A percentile compares a stretch with the other conserved stretches of the same genome.
phyloP scores from a whole-genome alignment of 345 rosid genomes.

The Garcia nutans region DNA sequence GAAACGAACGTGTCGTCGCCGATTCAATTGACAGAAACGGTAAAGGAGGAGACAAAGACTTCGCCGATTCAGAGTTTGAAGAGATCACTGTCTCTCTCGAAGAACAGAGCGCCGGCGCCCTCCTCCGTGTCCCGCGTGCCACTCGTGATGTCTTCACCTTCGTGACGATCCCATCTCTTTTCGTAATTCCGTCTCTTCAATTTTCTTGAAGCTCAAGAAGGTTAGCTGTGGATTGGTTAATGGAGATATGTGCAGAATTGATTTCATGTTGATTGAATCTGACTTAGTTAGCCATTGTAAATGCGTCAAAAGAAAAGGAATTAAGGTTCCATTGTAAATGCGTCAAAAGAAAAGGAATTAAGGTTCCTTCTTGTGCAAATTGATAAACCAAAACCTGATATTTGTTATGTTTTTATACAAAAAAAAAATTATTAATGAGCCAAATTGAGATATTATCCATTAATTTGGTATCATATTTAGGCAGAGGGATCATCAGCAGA shows the following conservation, averaged over 20 bases:
- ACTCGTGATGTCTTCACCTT: constrained; percentile 87
- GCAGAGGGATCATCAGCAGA: constrained; percentile 97
- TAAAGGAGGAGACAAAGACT: too few relatives aligned
- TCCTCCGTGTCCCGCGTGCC: constrained; percentile 94
- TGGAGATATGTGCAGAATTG: background rate
- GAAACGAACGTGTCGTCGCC: too few relatives aligned
- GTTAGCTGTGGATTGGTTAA: constrained; percentile 24
- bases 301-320: too few relatives aligned
- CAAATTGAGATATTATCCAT: background rate
- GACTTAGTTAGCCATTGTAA: background rate
- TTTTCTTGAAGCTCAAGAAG: constrained; percentile 83
- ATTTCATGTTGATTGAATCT: background rate
- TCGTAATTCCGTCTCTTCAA: constrained; percentile 71
- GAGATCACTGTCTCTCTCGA: constrained; percentile 95
- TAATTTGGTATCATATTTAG: constrained; percentile 30
- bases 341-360: background rate
- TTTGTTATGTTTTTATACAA: background rate
- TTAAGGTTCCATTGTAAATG: background rate
- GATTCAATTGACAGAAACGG: too few relatives aligned
- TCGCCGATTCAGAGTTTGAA: constrained; percentile 41
- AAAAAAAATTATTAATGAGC: background rate
- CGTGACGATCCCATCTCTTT: constrained; percentile 89
- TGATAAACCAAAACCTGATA: background rate
- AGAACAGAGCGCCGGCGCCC: constrained; percentile 82
- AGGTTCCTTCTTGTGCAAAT: background rate